Percentiles rank a stretch among this genome's conserved stretches.
These are phyloP conservation scores for Periconia sp. DNA, from an alignment of 2,329 filamentous ascomycete genomes.

Conservation along the genomic window DNA sequence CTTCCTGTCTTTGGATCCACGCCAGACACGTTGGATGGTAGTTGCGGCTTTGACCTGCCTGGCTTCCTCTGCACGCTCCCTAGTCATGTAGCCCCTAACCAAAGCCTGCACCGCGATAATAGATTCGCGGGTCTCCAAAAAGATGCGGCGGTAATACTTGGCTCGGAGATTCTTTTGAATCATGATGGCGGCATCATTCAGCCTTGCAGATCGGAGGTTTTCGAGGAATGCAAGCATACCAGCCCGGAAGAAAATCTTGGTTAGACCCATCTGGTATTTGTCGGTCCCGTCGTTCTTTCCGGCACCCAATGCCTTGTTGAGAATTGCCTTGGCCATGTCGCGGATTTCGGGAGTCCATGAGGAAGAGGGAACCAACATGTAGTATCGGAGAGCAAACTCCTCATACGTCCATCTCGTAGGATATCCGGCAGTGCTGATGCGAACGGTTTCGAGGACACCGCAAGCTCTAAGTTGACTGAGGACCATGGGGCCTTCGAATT, in stretches of 20 bases:
- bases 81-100: slow-evolving; percentile 74
- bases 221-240: slow-evolving; percentile 98
- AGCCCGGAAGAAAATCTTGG: slow-evolving; percentile 98
- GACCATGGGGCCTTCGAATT: slow-evolving; percentile 98
- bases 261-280: slow-evolving; percentile 96
- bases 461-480: slow-evolving; percentile 95
- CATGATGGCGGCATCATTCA: slow-evolving; percentile 94
- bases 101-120: slow-evolving; percentile 80
- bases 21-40: slow-evolving; percentile 93
- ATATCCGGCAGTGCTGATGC: slow-evolving; percentile 96
- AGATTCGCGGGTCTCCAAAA: slow-evolving; percentile 80
- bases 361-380: slow-evolving; percentile 90
- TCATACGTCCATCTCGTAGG: slow-evolving; percentile 98
- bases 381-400: slow-evolving; percentile 95
- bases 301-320: slow-evolving; percentile 76
- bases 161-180: slow-evolving; percentile 97
- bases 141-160: slow-evolving; percentile 92
- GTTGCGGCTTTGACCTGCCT: slow-evolving; percentile 85
- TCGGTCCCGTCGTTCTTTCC: slow-evolving; percentile 70
- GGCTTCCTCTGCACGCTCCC: slow-evolving; percentile 76
- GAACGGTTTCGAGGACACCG: slow-evolving; percentile 96
- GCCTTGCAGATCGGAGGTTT: slow-evolving; percentile 83
- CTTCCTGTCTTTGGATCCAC: slow-evolving; percentile 86
- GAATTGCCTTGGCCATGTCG: slow-evolving; percentile 89
- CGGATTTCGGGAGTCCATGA: slow-evolving; percentile 94